Evolutionary conservation across 441 rosid genomes (phyloP).

Genomic region (Syzygium syzygioides): DNA sequence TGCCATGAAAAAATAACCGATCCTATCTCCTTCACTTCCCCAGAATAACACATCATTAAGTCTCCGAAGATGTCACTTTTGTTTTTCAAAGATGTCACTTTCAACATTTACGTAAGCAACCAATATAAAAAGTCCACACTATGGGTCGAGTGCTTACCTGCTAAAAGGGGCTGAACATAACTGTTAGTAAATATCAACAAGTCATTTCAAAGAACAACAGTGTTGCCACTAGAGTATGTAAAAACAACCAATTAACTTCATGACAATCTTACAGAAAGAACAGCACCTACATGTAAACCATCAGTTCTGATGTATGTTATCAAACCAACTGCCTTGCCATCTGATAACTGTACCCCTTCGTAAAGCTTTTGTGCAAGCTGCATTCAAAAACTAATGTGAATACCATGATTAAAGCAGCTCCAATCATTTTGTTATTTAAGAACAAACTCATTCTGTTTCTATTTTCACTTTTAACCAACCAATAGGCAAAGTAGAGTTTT

Average conservation of each 20-base stretch:
- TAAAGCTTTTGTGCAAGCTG: slow-evolving; percentile 98
- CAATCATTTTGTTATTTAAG: neutral
- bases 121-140: neutral
- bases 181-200: neutral
- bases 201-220: neutral
- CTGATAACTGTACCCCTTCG: slow-evolving; percentile 77
- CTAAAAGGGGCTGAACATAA: neutral
- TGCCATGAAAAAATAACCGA: neutral
- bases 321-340: slow-evolving; percentile 75
- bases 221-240: neutral
- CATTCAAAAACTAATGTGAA: slow-evolving; percentile 14
- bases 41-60: neutral
- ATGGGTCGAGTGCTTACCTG: neutral
- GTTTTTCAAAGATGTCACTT: neutral
- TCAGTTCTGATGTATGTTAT: slow-evolving; percentile 97
- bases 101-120: neutral
- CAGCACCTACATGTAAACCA: slow-evolving; percentile 83
- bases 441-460: neutral
- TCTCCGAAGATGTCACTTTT: neutral
- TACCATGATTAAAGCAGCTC: neutral
- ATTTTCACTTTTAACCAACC: neutral
- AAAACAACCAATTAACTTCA: neutral
- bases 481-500: neutral
- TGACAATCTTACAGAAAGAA: neutral
- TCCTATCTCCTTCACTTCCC: neutral